phyloP scores from a whole-genome alignment of 1,284 basidiomycete species.

The Malassezia equina region DNA sequence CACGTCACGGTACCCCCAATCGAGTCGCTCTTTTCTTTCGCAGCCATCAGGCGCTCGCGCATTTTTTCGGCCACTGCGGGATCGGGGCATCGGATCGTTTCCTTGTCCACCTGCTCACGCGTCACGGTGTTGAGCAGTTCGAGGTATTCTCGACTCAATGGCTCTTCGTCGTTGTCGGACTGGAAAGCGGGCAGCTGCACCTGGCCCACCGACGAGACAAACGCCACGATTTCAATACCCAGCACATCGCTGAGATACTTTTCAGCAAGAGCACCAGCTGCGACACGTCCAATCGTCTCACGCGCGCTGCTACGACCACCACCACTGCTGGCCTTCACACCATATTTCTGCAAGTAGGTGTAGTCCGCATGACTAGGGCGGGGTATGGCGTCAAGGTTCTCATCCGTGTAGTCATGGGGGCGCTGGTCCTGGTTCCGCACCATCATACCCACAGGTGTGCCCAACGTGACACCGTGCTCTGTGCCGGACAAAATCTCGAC shows the following conservation, averaged over 20 bases:
- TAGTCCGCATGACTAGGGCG: constrained; percentile 96
- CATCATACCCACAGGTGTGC: constrained; percentile 88
- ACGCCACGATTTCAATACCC: constrained; percentile 90
- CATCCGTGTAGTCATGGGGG: constrained; percentile 86
- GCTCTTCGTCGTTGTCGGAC: constrained; percentile 58
- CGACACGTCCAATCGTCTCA: constrained; percentile 94
- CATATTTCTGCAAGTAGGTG: constrained; percentile 96
- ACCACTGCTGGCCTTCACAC: constrained; percentile 89
- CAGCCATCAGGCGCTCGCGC: constrained; percentile 79
- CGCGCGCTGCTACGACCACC: constrained; percentile 88
- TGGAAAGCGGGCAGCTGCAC: constrained; percentile 58
- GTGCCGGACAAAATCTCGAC: constrained; percentile 89
- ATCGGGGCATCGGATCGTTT: constrained; percentile 83
- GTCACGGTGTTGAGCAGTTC: constrained; percentile 69
- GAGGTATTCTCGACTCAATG: constrained; percentile 72
- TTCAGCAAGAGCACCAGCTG: constrained; percentile 95
- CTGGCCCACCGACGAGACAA: constrained; percentile 91
- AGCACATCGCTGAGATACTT: constrained; percentile 80
- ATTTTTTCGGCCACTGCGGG: constrained; percentile 74
- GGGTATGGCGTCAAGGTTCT: constrained; percentile 84
- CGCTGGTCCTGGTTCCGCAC: constrained; percentile 97
- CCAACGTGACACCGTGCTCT: constrained; percentile 87
- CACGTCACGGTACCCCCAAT: constrained; percentile 96
- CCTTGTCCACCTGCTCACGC: constrained; percentile 76
- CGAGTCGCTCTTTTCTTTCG: constrained; percentile 81